phyloP scores from a whole-genome alignment of 768 basidiomycete species.

The Tephrocybe sp. region DNA sequence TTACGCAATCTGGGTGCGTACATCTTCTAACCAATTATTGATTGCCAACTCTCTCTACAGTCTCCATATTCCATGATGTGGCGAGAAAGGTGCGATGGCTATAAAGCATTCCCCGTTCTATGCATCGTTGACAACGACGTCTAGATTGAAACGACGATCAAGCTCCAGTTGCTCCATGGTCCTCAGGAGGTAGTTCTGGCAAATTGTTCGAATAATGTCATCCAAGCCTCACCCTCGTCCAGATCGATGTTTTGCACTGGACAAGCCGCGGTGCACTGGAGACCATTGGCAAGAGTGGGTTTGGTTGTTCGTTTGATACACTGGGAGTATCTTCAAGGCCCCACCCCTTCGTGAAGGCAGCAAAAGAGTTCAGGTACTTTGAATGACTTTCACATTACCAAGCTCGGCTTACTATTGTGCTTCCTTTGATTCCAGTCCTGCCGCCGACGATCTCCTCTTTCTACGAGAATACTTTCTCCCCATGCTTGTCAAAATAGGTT shows the following conservation, averaged over 20 bases:
- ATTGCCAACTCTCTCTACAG: conserved; percentile 5
- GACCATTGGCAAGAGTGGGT: conserved; percentile 28
- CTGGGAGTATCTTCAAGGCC: conserved; percentile 22
- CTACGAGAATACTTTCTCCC: conserved; percentile 26
- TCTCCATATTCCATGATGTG: conserved; percentile 18
- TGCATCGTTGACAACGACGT: background rate
- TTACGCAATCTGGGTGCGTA: conserved; percentile 26
- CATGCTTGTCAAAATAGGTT: conserved; percentile 26
- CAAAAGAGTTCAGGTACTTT: conserved; percentile 24
- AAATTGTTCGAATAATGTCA: background rate
- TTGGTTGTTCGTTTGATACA: conserved; percentile 30
- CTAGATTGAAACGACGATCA: conserved; percentile 12
- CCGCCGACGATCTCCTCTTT: conserved; percentile 10
- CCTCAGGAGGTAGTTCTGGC: conserved; percentile 12
- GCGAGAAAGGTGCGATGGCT: conserved; percentile 12
- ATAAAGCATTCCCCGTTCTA: background rate
- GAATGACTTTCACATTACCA: background rate
- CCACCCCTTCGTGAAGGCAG: conserved; percentile 26
- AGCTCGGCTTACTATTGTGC: background rate
- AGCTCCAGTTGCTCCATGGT: conserved; percentile 9
- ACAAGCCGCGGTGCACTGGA: conserved; percentile 28
- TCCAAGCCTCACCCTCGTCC: background rate
- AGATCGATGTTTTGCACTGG: conserved; percentile 29
- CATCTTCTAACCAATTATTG: background rate
- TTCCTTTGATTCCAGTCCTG: conserved; percentile 11